Evolutionary conservation across 805 yeast genomes (phyloP).

Genomic region (Saturnispora saitoi): DNA sequence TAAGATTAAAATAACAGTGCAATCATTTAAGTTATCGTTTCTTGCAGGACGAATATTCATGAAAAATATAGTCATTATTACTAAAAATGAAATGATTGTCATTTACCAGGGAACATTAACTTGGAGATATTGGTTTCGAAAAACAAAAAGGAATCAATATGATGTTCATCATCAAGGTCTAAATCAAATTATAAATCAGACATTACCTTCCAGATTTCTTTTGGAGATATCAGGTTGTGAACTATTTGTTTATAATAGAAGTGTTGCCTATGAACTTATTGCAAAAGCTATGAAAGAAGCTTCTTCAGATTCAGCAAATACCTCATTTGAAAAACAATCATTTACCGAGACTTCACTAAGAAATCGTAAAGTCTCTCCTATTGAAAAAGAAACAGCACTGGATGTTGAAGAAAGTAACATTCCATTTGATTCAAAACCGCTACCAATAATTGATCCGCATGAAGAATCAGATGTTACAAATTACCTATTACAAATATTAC

Average conservation of each 20-base stretch:
- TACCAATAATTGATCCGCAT: neutral
- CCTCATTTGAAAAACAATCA: neutral
- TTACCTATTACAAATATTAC: constrained; percentile 35
- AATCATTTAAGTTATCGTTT: constrained; percentile 67
- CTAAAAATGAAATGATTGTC: constrained; percentile 65
- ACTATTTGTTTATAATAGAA: constrained; percentile 72
- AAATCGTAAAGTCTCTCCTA: neutral
- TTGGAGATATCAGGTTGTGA: constrained; percentile 72
- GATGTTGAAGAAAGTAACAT: neutral
- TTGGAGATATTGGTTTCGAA: constrained; percentile 83
- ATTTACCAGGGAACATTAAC: constrained; percentile 66
- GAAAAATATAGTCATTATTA: constrained; percentile 64
- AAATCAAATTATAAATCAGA: constrained; percentile 31
- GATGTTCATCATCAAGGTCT: constrained; percentile 17
- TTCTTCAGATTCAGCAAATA: neutral
- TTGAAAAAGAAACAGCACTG: neutral
- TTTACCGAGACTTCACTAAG: neutral
- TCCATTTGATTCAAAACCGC: neutral
- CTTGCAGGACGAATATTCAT: constrained; percentile 78
- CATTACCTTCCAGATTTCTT: constrained; percentile 47
- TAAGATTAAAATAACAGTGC: constrained; percentile 53
- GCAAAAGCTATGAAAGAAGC: constrained; percentile 9
- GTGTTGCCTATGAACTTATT: constrained; percentile 55
- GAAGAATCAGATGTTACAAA: neutral
- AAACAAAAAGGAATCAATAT: constrained; percentile 34